Evolutionary conservation across 176 grass and related monocot genomes (phyloP).

Genomic region (Eleusine coracana): DNA sequence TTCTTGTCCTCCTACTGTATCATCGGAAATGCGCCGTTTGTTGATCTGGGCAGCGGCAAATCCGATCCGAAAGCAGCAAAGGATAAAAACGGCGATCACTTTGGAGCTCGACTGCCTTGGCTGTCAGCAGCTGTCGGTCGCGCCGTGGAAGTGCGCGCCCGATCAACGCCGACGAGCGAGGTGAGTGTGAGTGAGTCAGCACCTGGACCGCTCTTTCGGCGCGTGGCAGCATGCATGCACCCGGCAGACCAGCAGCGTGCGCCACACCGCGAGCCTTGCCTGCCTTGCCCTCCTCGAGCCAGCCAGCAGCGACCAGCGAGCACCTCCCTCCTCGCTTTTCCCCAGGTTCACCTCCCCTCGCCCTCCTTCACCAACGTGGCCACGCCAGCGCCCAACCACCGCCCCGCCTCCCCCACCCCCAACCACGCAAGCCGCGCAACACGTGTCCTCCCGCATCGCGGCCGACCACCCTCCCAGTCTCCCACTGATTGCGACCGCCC

Average conservation of each 20-base stretch:
- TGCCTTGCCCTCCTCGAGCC: background rate
- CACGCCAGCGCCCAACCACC: constrained; percentile 59
- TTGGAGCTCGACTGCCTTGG: background rate
- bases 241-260: background rate
- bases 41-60: too few relatives aligned
- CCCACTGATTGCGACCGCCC: constrained; percentile 44
- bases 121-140: background rate
- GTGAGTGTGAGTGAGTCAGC: background rate
- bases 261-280: background rate
- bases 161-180: background rate
- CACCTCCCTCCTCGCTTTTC: constrained; percentile 21
- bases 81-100: background rate
- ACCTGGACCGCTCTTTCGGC: constrained; percentile 2
- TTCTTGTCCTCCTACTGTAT: too few relatives aligned
- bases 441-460: constrained; percentile 44
- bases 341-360: constrained; percentile 47
- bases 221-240: constrained; percentile 15
- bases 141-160: background rate
- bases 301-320: too few relatives aligned
- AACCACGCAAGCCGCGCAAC: constrained; percentile 15
- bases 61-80: too few relatives aligned
- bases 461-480: constrained; percentile 53
- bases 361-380: constrained; percentile 43
- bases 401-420: background rate
- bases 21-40: too few relatives aligned